A percentile compares a stretch with the other conserved stretches of the same genome.
These are phyloP conservation scores for Leccinum subrobustum DNA, from an alignment of 1,284 basidiomycete genomes.

Conservation along the genomic window DNA sequence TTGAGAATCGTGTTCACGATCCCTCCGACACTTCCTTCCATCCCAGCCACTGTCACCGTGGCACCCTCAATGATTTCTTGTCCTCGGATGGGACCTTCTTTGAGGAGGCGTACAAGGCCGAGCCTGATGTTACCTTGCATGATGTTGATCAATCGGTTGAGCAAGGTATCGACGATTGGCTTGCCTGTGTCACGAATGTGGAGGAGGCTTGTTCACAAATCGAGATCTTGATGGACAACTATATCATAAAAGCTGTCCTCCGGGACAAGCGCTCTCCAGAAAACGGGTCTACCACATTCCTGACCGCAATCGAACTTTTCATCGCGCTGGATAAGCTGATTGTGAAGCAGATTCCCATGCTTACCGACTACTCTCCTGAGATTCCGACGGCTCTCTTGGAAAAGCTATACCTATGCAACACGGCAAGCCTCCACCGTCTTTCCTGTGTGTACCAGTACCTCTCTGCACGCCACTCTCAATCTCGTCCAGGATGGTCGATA, in stretches of 20 bases:
- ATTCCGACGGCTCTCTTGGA: too few species aligned
- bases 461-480: too few species aligned
- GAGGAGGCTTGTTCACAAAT: background rate
- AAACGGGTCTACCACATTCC: too few species aligned
- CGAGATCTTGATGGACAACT: background rate
- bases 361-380: too few species aligned
- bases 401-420: too few species aligned
- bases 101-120: conserved; percentile 4
- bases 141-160: conserved; percentile 38
- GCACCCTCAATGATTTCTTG: conserved; percentile 24
- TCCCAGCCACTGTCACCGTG: conserved; percentile 10
- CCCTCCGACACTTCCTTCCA: conserved; percentile 11
- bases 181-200: conserved; percentile 5
- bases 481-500: too few species aligned
- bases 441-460: too few species aligned
- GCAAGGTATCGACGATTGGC: conserved; percentile 27
- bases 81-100: conserved; percentile 20
- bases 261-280: too few species aligned
- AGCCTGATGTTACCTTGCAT: conserved; percentile 26
- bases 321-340: too few species aligned
- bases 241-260: background rate
- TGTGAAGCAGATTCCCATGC: too few species aligned
- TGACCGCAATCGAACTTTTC: too few species aligned
- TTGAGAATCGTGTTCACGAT: conserved; percentile 1
- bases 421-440: too few species aligned